Percentiles rank a stretch among this genome's conserved stretches.
phyloP scores from a whole-genome alignment of 2,329 filamentous ascomycete genomes.

The Diaporthe sp. region DNA sequence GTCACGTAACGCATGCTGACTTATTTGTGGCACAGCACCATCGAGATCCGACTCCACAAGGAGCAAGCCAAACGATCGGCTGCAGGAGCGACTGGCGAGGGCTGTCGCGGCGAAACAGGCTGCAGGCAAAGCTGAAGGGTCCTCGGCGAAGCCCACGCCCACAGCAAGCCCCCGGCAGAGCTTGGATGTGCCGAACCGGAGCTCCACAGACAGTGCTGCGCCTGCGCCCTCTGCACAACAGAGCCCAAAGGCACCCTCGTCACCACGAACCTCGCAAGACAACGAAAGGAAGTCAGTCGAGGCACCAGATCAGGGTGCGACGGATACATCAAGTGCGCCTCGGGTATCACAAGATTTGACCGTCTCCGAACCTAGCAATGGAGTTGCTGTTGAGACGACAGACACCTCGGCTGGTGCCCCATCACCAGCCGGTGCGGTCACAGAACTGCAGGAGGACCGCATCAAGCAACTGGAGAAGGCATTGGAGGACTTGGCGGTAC shows the following conservation, averaged over 20 bases:
- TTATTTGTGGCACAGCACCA: conserved; percentile 51
- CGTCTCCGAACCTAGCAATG: conserved; percentile 17
- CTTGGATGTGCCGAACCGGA: conserved; percentile 50
- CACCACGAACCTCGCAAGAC: conserved; percentile 45
- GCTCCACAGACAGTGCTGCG: conserved; percentile 47
- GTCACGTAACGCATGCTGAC: conserved; percentile 26
- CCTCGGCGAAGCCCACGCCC: conserved; percentile 57
- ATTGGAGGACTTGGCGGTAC: conserved; percentile 56
- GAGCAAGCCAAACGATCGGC: conserved; percentile 78
- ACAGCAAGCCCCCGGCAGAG: conserved; percentile 57
- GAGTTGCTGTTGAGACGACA: conserved; percentile 1
- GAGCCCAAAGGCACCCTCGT: conserved; percentile 33
- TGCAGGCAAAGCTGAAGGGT: conserved; percentile 58
- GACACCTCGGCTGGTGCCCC: conserved; percentile 12
- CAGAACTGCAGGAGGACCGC: conserved; percentile 55
- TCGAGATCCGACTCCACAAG: conserved; percentile 73
- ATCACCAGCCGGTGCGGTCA: conserved; percentile 33
- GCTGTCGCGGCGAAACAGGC: conserved; percentile 80
- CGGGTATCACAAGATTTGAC: conserved; percentile 13
- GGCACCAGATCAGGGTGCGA: not conserved
- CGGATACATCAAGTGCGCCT: conserved; percentile 22
- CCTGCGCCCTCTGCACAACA: conserved; percentile 7
- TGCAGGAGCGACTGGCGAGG: conserved; percentile 91
- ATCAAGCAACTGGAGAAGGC: conserved; percentile 53
- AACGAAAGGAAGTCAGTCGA: conserved; percentile 39